Conservation (phyloP, 2,329 filamentous ascomycete species). For the Incumbomyces lentus region DNA sequence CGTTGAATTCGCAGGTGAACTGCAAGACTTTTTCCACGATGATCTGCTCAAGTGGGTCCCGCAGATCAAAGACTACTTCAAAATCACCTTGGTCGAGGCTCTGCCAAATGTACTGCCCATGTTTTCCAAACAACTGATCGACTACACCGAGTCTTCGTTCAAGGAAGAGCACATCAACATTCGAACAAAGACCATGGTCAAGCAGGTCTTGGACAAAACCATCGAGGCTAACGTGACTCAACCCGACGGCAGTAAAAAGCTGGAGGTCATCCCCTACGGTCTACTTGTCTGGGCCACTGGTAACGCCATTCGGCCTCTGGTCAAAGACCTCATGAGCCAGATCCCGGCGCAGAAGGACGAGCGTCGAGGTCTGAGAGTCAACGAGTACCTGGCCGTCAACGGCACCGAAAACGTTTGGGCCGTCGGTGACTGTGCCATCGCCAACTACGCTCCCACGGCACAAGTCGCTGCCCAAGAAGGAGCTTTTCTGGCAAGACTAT, state of each 20-base stretch:
- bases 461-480: conserved; percentile 96
- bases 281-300: conserved; percentile 97
- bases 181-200: conserved; percentile 97
- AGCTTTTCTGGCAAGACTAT: conserved; percentile 83
- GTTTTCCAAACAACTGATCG: conserved; percentile 98
- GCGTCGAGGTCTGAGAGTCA: conserved; percentile 85
- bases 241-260: conserved; percentile 73
- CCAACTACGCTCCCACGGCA: conserved; percentile 93
- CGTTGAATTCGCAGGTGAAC: conserved; percentile 95
- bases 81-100: conserved; percentile 93
- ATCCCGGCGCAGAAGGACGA: conserved; percentile 94
- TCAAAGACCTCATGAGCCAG: conserved; percentile 83
- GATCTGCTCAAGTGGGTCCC: conserved; percentile 98
- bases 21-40: conserved; percentile 97
- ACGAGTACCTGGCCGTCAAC: conserved; percentile 98
- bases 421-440: conserved; percentile 91
- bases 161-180: conserved; percentile 98
- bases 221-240: conserved; percentile 80
- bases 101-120: conserved; percentile 92
- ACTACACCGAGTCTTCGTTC: conserved; percentile 98
- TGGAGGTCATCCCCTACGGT: conserved; percentile 79
- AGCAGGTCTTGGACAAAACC: conserved; percentile 84
- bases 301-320: conserved; percentile 79
- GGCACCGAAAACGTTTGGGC: conserved; percentile 97
- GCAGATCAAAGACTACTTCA: conserved; percentile 88